Conservation (phyloP, 768 basidiomycete species). For the Pleurotus tuber-regium region DNA sequence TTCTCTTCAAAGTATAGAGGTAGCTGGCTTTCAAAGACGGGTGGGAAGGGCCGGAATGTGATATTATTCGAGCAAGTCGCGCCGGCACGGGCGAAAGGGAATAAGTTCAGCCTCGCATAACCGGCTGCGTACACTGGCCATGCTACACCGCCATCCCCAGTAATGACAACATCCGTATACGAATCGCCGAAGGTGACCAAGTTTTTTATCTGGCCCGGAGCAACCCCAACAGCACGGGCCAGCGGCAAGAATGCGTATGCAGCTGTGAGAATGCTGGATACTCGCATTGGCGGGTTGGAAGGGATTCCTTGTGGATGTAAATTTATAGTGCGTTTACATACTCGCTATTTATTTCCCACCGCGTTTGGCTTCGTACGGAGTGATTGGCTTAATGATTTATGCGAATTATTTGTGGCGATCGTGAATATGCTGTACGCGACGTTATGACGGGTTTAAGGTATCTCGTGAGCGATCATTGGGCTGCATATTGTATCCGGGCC, state of each 20-base stretch:
- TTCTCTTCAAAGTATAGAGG: constrained; percentile 47
- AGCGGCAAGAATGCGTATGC: neutral
- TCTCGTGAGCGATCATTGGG: too few species aligned
- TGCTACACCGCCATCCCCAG: constrained; percentile 42
- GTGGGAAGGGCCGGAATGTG: constrained; percentile 56
- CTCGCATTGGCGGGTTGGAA: too few species aligned
- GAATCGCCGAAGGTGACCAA: constrained; percentile 70
- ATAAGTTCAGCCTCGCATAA: constrained; percentile 50
- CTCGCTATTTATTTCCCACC: too few species aligned
- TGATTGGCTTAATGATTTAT: too few species aligned
- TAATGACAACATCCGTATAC: constrained; percentile 51
- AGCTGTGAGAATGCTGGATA: too few species aligned
- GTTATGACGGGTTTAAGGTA: too few species aligned
- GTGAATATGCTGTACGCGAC: too few species aligned
- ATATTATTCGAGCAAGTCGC: constrained; percentile 66
- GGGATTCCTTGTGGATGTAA: too few species aligned
- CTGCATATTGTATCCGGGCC: too few species aligned
- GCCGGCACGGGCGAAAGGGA: constrained; percentile 59
- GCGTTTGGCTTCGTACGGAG: too few species aligned
- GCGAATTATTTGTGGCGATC: too few species aligned
- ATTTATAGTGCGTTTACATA: too few species aligned
- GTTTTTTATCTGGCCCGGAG: constrained; percentile 46
- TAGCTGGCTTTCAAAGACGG: constrained; percentile 56
- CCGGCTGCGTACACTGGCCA: constrained; percentile 64
- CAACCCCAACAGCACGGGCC: neutral